Base-by-base conservation (phyloP, 192 early-diverging fungal species). In the Glomus cerebriforme region DNA sequence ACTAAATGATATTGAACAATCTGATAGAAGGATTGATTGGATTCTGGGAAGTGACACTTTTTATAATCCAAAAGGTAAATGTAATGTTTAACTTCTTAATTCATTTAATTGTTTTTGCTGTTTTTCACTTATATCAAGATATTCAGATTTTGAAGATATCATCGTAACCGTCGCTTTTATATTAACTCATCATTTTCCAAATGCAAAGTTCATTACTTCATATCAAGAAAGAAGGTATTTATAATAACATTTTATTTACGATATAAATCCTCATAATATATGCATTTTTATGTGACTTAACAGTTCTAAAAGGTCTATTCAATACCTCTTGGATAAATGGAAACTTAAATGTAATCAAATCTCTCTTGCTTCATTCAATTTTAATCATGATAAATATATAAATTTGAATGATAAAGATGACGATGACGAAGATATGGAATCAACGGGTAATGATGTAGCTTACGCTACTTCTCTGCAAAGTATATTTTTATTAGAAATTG, bases 211-310 rank as follows among this genome's bases (percentile, higher is more conserved):
- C 69, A 60, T 93, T 10, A 92, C 92, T 3, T 86, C 92, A 1
- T 95, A 95, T 77, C 93, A 95, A 74, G 89, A 94, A 72, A 73
- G 94, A 73, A 90, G 87, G 77, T 78, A 69, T 27, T 17, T 47
- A 13, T 3, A 27, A 49, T 71, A 27, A 8, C 24, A 35, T n/a
- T 39, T 45, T 22, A 17, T 43, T 47, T 3, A 17, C 19, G 12
- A 45, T 29, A 27, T n/a, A n/a, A 27, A 13, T 64, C 10, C 0
- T 64, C 62, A 43, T 29, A 9, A 9, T 49, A 8, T 35, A 8
- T n/a, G n/a, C n/a, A n/a, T 22, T 67, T 19, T 39, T 22, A 7
- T 67, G 6, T 19, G 37, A 63, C 7, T 22, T 29, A 39, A 65
- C 22, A 77, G 75, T 45, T 77, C 75, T 12, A 77, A 77, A 32